A percentile compares a stretch with the other conserved stretches of the same genome.
Conservation (phyloP, 2,329 filamentous ascomycete genomes). For the Microsporum ferrugineum region DNA sequence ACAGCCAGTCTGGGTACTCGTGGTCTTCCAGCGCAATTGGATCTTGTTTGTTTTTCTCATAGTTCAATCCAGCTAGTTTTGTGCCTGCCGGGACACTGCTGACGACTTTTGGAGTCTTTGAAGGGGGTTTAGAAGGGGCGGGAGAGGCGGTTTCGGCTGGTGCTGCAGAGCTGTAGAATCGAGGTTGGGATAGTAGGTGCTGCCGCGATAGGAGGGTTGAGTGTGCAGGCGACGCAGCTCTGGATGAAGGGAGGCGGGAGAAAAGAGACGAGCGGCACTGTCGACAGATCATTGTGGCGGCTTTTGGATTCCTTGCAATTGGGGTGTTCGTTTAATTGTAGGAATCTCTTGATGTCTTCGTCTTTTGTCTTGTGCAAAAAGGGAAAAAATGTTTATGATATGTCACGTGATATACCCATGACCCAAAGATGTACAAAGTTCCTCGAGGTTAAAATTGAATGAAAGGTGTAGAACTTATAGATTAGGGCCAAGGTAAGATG, state of each 20-base stretch:
- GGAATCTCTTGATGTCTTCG: background rate
- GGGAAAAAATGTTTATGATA: background rate
- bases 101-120: conserved; percentile 21
- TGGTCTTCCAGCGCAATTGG: conserved; percentile 36
- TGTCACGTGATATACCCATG: background rate
- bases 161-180: conserved; percentile 12
- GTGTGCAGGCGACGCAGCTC: conserved; percentile 19
- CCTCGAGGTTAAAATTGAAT: no score
- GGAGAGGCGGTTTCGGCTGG: background rate
- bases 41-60: conserved; percentile 38
- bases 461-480: no score
- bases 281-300: conserved; percentile 30
- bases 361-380: background rate
- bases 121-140: conserved; percentile 16
- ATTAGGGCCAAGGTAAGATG: no score
- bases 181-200: background rate
- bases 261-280: conserved; percentile 32
- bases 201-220: background rate
- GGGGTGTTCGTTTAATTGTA: background rate
- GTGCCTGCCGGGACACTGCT: conserved; percentile 33
- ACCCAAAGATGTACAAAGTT: background rate
- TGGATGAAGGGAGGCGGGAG: conserved; percentile 26
- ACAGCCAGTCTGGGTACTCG: conserved; percentile 40
- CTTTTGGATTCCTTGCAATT: background rate
- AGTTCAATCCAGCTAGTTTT: conserved; percentile 34